Evolutionary conservation across 495 filamentous ascomycete genomes (phyloP), one percentile per base, ranked within the genome.

Genomic region (Daldinia decipiens): DNA sequence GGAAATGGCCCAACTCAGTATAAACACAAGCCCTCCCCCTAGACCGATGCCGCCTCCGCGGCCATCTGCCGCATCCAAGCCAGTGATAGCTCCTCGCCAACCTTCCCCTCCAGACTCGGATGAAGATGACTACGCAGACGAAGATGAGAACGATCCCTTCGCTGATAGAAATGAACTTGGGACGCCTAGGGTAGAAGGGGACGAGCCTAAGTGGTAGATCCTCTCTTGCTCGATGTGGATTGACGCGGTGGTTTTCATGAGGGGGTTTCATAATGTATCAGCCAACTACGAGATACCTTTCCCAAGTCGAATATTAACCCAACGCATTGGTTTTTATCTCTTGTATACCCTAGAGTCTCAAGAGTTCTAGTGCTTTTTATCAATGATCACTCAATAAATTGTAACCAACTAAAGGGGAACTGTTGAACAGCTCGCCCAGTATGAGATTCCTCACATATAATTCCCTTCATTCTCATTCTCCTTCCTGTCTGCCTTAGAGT

Each of bases 91-190:
- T 15, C 81, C 81, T 52, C 76, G 76, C 1, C 75, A 62, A 6
- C 29, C 71, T n/a, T 77, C 76, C 12, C 56, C 52, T 26, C 75
- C 43, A 58, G 73, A 77, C 4, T 73, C 72, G 26, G 78, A 82
- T 52, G 84, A 85, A 38, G 75, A 76, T 11, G 80, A 83, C 26
- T 83, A 83, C 12, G 84, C 81, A 21, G 88, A 89, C 9, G 88
- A 89, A 50, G 89, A 91, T 54, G 89, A 90, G 66, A 84, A 93
- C 71, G 87, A 94, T 77, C 92, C 92, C 4, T 95, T 95, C 73
- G 90, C 90, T 15, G 91, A 95, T 76, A 83, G 84, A 9, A 93
- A 94, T 79, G 91, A 86, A 5, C 86, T 91, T n/a, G 83, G 83
- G 39, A 90, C 88, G 0, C 87, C 89, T 9, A 82, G 77, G 54